A percentile compares a stretch with the other conserved stretches of the same genome.
Conservation (phyloP, 2,329 filamentous ascomycete species). For the Claviceps maximensis region DNA sequence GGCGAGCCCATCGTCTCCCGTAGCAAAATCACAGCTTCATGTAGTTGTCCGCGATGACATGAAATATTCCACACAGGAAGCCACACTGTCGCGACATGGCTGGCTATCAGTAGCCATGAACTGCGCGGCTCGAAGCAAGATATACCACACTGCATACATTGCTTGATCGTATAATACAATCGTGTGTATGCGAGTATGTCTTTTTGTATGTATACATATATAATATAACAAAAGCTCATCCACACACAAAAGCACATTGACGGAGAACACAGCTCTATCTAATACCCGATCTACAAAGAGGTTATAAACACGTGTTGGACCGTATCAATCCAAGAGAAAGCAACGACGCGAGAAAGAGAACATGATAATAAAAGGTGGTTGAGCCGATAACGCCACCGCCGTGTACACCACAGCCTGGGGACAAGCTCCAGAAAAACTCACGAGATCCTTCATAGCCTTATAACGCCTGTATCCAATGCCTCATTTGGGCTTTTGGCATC, state of each 20-base stretch:
- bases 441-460: conserved; percentile 22
- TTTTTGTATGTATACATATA: background rate
- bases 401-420: conserved; percentile 2
- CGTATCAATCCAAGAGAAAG: background rate
- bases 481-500: conserved; percentile 7
- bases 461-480: conserved; percentile 18
- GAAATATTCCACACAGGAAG: no score
- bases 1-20: no score
- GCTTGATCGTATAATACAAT: background rate
- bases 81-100: no score
- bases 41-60: no score
- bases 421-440: conserved; percentile 19
- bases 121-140: background rate
- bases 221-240: background rate
- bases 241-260: background rate
- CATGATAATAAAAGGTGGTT: background rate
- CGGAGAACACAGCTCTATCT: conserved; percentile 1
- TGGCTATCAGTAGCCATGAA: no score
- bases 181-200: background rate
- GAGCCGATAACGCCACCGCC: conserved; percentile 4
- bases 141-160: background rate
- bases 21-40: no score
- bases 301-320: background rate
- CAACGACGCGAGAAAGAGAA: background rate
- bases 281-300: background rate